Base-by-base conservation (phyloP, 164 flowering plant genomes). In the Sedum album region DNA sequence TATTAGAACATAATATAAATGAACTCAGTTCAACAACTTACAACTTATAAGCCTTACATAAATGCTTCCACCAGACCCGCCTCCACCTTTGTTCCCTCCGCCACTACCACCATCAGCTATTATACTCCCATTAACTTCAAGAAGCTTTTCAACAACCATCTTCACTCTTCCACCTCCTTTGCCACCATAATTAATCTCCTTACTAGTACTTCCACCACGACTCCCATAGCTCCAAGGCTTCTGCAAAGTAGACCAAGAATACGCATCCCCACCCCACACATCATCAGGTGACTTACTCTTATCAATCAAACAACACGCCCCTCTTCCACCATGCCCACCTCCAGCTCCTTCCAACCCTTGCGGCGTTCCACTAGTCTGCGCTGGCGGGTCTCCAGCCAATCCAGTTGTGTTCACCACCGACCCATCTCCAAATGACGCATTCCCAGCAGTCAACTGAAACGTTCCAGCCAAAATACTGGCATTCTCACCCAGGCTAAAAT, bases 21-120 rank as follows among this genome's bases (percentile, higher is more conserved):
- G 25, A n/a, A 65, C 4, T 1, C 18, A 23, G 17, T 35, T 11
- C 13, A 31, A 70, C 31, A 14, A 46, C 72, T 89, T 89, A 94
- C 99, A 90, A 88, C 77, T 77, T 85, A 67, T 74, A 67, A 42
- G 96, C 90, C 60, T 67, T 80, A 95, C 82, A 67, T 68, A 77
- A 53, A 95, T 81, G 79, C 99, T 95, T 48, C 99, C 99, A 62
- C 97, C 97, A 48, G 97, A 92, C 18, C 99, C 99, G 44, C 99
- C 99, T 41, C 99, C 99, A 6, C 99, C 99, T 66, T 78, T 87
- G 51, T 68, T 53, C 30, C 96, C 93, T 4, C 80, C 94, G 76
- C 84, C 81, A 28, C 28, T 21, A 53, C 94, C 97, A 0, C 99
- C 99, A 74, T 88, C 91, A 11, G 83, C 82, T 74, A 79, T 53